Conservation (phyloP, 2,329 filamentous ascomycete genomes). For the Spiromastix sp. region DNA sequence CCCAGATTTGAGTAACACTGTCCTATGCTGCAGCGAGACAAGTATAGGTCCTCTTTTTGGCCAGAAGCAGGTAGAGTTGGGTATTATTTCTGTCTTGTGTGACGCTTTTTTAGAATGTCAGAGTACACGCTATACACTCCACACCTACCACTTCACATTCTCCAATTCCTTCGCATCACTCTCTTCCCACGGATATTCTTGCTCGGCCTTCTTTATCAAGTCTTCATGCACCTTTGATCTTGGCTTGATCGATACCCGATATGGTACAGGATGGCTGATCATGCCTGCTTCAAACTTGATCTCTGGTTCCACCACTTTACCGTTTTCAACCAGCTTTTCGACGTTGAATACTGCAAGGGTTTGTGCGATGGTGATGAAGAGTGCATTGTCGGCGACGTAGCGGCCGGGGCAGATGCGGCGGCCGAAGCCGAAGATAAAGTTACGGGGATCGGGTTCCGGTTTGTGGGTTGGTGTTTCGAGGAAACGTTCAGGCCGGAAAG, state of each 20-base stretch:
- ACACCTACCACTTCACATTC: no score
- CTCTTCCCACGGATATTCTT: slow-evolving; percentile 28
- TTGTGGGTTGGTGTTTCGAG: slow-evolving; percentile 19
- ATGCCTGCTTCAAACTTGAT: slow-evolving; percentile 27
- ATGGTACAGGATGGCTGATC: slow-evolving; percentile 29
- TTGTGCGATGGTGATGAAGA: slow-evolving; percentile 38
- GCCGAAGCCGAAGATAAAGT: slow-evolving; percentile 26
- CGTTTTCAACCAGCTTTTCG: slow-evolving; percentile 22
- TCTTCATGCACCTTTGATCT: slow-evolving; percentile 22
- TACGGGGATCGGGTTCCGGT: slow-evolving; percentile 18
- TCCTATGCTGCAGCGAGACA: no score
- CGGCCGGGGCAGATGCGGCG: slow-evolving; percentile 24
- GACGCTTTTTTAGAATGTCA: no score
- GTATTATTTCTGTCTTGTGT: no score
- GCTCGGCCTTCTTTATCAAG: slow-evolving; percentile 25
- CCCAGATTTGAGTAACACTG: no score
- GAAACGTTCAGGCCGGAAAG: slow-evolving; percentile 25
- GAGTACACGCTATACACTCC: no score
- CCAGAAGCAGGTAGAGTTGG: no score
- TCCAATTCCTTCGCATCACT: slow-evolving; percentile 23
- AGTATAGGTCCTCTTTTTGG: no score
- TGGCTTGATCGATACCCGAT: slow-evolving; percentile 22
- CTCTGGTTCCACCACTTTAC: slow-evolving; percentile 25
- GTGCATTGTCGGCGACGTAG: slow-evolving; percentile 43
- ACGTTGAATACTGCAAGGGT: slow-evolving; percentile 40